A percentile compares a stretch with the other conserved stretches of the same genome.
These are phyloP conservation scores for Heritiera littoralis DNA, from an alignment of 345 rosid species.

Conservation along the genomic window DNA sequence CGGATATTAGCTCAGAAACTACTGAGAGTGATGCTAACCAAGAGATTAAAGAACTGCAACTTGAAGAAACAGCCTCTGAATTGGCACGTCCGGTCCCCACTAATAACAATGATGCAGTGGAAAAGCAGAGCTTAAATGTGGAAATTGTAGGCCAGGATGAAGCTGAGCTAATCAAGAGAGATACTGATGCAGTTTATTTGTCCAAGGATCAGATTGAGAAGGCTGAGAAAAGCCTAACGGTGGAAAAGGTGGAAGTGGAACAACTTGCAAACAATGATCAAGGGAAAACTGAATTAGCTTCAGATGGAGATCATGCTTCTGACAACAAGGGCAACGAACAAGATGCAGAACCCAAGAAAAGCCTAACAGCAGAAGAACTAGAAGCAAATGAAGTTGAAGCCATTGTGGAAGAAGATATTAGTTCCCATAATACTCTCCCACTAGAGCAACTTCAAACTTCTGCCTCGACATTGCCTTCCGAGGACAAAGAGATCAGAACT, in stretches of 20 bases:
- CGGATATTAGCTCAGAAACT: not conserved
- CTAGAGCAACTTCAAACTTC: constrained; percentile 6
- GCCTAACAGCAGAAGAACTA: constrained; percentile 17
- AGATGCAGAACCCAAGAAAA: constrained; percentile 10
- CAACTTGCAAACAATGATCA: not conserved
- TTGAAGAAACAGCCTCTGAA: constrained; percentile 23
- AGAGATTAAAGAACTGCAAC: constrained; percentile 11
- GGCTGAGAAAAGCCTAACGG: constrained; percentile 5
- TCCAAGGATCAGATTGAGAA: not conserved
- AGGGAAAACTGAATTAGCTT: constrained; percentile 12
- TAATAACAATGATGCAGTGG: constrained; percentile 17
- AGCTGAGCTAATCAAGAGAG: not conserved
- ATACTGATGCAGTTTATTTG: not conserved
- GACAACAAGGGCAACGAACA: constrained; percentile 8
- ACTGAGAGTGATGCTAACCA: constrained; percentile 21
- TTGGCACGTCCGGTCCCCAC: constrained; percentile 18
- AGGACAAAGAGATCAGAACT: constrained; percentile 4
- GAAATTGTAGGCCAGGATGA: constrained; percentile 1
- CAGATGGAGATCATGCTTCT: not conserved
- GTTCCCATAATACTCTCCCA: too few relatives aligned
- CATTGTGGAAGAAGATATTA: too few relatives aligned
- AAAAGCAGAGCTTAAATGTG: not conserved
- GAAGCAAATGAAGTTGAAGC: constrained; percentile 8
- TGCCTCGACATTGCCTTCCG: constrained; percentile 23
- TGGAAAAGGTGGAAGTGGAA: constrained; percentile 7